These are phyloP conservation scores for Capronia coronata DNA, from an alignment of 2,329 filamentous ascomycete genomes.

Conservation along the genomic window DNA sequence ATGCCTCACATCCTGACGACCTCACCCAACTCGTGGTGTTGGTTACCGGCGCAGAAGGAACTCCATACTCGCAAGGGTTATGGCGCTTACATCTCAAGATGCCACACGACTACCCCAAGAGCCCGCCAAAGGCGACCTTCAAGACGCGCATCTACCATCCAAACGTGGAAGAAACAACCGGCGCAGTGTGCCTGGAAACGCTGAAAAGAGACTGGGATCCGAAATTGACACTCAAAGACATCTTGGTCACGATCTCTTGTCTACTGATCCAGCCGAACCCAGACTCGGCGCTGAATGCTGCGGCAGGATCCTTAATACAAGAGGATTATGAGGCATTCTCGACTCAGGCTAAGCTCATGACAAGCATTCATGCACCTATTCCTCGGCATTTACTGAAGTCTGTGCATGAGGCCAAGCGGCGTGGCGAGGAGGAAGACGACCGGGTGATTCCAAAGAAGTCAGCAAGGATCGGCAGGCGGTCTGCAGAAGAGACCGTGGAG, in stretches of 20 bases:
- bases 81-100: conserved; percentile 57
- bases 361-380: conserved; percentile 54
- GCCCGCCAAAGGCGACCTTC: conserved; percentile 53
- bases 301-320: conserved; percentile 53
- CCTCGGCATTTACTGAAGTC: conserved; percentile 40
- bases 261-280: conserved; percentile 59
- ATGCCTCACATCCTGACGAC: conserved; percentile 42
- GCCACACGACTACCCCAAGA: conserved; percentile 41
- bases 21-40: conserved; percentile 53
- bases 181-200: conserved; percentile 59
- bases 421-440: conserved; percentile 44
- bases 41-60: conserved; percentile 54
- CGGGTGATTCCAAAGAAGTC: conserved; percentile 17
- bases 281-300: conserved; percentile 57
- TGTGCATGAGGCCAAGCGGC: conserved; percentile 49
- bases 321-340: conserved; percentile 55
- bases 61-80: conserved; percentile 53
- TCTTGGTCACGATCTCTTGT: conserved; percentile 55
- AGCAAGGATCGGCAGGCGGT: conserved; percentile 4
- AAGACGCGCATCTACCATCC: conserved; percentile 58
- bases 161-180: conserved; percentile 57
- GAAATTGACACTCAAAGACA: conserved; percentile 53
- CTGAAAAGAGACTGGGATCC: conserved; percentile 58
- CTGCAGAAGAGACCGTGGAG: conserved; percentile 27
- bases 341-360: conserved; percentile 55